Percentiles rank a stretch among this genome's conserved stretches.
phyloP scores from a whole-genome alignment of 352 stramenopile species.

The Globisporangium mamillatum region DNA sequence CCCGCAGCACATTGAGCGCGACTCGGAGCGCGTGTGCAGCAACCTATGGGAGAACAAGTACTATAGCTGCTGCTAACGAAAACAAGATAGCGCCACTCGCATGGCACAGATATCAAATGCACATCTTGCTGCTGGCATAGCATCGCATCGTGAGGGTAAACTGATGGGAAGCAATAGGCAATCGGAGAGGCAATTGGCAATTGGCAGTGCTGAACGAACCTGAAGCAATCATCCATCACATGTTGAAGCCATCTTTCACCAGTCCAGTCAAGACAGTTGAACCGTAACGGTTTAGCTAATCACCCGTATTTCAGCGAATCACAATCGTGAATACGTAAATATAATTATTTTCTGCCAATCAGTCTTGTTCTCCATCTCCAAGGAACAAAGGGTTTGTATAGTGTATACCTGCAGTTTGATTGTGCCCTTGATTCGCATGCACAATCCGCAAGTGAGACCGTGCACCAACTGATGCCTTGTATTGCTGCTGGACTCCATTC shows the following conservation, averaged over 20 bases:
- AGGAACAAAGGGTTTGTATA: background rate
- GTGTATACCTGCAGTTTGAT: background rate
- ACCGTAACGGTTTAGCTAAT: conserved; percentile 18
- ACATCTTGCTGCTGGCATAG: background rate
- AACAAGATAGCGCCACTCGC: background rate
- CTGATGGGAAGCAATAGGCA: background rate
- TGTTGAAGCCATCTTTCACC: too few species aligned
- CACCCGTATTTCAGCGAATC: conserved; percentile 28
- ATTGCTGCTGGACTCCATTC: background rate
- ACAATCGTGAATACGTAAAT: conserved; percentile 8
- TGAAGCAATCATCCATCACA: background rate
- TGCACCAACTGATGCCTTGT: background rate
- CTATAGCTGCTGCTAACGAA: conserved; percentile 51
- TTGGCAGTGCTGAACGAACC: background rate
- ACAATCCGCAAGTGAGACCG: background rate
- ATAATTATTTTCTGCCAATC: background rate
- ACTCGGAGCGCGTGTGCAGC: conserved; percentile 41
- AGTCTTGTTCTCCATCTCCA: background rate
- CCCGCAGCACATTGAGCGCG: conserved; percentile 36
- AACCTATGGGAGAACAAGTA: conserved; percentile 69
- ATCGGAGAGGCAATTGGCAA: background rate
- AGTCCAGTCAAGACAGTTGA: too few species aligned
- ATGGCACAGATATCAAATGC: background rate
- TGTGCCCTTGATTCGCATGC: background rate
- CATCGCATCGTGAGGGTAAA: background rate